Base-by-base conservation (phyloP, 352 stramenopile species). In the Phytopythium cucurbitacearum region DNA sequence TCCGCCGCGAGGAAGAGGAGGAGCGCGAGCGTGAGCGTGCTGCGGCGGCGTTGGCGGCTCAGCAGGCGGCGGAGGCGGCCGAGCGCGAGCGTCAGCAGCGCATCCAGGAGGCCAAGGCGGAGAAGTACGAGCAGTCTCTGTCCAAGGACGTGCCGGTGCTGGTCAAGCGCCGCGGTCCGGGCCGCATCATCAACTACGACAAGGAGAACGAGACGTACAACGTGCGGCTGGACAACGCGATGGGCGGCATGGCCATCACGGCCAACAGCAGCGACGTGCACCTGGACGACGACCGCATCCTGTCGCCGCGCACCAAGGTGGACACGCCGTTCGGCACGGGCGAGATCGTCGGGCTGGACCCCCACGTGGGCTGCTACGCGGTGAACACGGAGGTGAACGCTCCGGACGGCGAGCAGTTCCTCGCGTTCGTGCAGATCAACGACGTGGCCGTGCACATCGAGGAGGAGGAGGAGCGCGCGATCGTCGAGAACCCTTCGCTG, bases 301-400 rank as follows among this genome's bases (percentile, higher is more conserved):
- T 94, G 36, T 94, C 85, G 36, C 85, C 85, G 9, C 77, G 82
- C 34, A 93, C 85, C 8, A 83, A 89, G 51, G 85, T 94, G 7
- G 82, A 92, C 61, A 94, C 85, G 8, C 85, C 85, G 34, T 94
- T 94, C 51, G 85, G 85, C 35, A 78, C 76, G 15, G 85, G 85
- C 35, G 85, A 94, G 53, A 70, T 94, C 12, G 79, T 94, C 5
- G 85, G 85, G 12, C 65, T 94, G 28, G 85, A 94, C 59, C 85
- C 85, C 21, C 85, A 94, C 54, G 77, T 93, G n/a, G 85, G 85
- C 50, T 94, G 85, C 69, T 94, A 94, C 69, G 85, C 85, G 16
- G 81, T 94, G 52, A 89, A 91, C 60, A 92, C 82, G 46, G 80
- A 94, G 62, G 59, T 94, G 43, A 77, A 81, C 46, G 80, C 76